Percentiles rank a stretch among this genome's conserved stretches.
Evolutionary conservation across 345 rosid species (phyloP).

Genomic region (Acer yangbiense): DNA sequence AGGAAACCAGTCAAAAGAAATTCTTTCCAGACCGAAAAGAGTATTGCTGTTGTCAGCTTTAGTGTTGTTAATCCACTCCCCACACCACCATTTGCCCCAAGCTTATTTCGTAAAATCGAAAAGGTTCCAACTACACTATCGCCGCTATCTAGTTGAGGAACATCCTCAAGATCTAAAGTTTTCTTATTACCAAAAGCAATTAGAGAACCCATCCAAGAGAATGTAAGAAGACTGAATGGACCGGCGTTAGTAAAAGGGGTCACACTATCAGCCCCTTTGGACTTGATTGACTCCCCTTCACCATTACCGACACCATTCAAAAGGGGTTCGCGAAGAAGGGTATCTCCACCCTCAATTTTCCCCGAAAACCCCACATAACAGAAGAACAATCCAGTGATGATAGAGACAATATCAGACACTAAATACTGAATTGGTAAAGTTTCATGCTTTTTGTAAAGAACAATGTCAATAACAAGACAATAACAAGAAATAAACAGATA

Average conservation of each 20-base stretch:
- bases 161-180: constrained; percentile 41
- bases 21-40: constrained; percentile 42
- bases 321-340: constrained; percentile 18
- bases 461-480: constrained; percentile 37
- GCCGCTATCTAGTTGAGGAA: constrained; percentile 42
- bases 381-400: constrained; percentile 24
- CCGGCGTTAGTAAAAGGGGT: constrained; percentile 47
- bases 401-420: constrained; percentile 23
- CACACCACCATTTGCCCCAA: constrained; percentile 33
- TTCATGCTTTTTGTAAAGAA: constrained; percentile 11
- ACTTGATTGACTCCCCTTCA: constrained; percentile 21
- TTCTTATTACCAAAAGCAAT: constrained; percentile 43
- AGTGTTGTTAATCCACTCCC: constrained; percentile 31
- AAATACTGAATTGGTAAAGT: constrained; percentile 10
- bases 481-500: constrained; percentile 47
- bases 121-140: constrained; percentile 37
- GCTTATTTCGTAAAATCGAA: constrained; percentile 31
- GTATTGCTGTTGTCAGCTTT: constrained; percentile 39
- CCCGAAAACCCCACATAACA: constrained; percentile 17
- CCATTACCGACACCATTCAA: constrained; percentile 13
- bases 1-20: constrained; percentile 25
- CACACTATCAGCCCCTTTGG: constrained; percentile 25
- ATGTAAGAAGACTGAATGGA: constrained; percentile 35
- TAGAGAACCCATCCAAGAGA: constrained; percentile 50
- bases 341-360: constrained; percentile 4